Percentiles rank a stretch among this genome's conserved stretches.
Conservation (phyloP, 805 yeast species). For the Isabelozyma heimii region DNA sequence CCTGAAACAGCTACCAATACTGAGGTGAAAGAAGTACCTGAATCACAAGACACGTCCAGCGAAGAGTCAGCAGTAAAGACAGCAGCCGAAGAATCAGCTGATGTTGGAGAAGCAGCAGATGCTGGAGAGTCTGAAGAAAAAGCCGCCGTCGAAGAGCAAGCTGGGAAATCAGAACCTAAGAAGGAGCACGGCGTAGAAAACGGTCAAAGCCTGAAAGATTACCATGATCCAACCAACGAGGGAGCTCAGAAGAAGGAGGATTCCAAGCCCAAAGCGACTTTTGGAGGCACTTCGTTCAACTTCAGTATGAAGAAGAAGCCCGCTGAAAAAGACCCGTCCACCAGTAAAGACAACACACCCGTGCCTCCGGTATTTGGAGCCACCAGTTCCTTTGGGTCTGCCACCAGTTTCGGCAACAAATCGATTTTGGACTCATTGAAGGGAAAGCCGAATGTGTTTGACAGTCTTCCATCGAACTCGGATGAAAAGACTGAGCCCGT, state of each 20-base stretch:
- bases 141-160: too few species aligned
- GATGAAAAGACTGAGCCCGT: constrained; percentile 1
- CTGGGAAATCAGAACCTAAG: too few species aligned
- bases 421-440: constrained; percentile 20
- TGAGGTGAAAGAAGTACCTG: constrained; percentile 3
- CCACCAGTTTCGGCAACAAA: constrained; percentile 36
- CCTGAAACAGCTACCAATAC: neutral
- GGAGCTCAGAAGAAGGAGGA: neutral
- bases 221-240: too few species aligned
- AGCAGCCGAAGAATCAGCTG: neutral
- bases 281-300: constrained; percentile 8
- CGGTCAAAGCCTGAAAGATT: too few species aligned
- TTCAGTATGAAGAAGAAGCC: constrained; percentile 6
- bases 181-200: too few species aligned
- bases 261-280: constrained; percentile 1
- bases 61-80: constrained; percentile 3
- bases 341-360: constrained; percentile 1
- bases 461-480: constrained; percentile 13
- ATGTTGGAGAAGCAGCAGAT: neutral
- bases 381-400: constrained; percentile 30
- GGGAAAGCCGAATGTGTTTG: constrained; percentile 24
- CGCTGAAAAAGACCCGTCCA: neutral
- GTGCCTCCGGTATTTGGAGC: constrained; percentile 2
- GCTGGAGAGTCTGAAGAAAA: neutral
- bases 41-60: constrained; percentile 13